Evolutionary conservation across 176 grass and related monocot genomes (phyloP).

Genomic region (Musa schizocarpa): DNA sequence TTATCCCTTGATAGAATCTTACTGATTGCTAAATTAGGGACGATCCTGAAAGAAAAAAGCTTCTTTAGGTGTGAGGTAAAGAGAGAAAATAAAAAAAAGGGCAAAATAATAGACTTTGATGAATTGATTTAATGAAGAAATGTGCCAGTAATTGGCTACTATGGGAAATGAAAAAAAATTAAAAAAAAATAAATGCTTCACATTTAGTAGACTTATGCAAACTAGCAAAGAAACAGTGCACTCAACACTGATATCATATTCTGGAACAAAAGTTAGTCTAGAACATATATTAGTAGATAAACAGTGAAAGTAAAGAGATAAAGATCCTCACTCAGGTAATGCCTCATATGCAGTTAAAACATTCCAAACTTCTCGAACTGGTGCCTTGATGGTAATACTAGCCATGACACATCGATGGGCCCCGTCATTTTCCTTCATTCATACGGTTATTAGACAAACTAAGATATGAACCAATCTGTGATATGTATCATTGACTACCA

Average conservation of each 20-base stretch:
- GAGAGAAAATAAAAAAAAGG: background rate
- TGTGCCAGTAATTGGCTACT: background rate
- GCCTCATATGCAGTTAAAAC: conserved; percentile 81
- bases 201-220: background rate
- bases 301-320: conserved; percentile 21
- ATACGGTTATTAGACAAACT: conserved; percentile 26
- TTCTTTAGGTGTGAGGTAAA: background rate
- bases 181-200: background rate
- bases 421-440: conserved; percentile 78
- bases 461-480: conserved; percentile 17
- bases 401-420: conserved; percentile 87
- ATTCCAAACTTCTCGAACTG: conserved; percentile 91
- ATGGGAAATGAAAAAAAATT: background rate
- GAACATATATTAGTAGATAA: background rate
- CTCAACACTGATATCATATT: no score
- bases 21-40: conserved; percentile 94
- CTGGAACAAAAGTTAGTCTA: background rate
- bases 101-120: background rate
- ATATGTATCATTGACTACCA: background rate
- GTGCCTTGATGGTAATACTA: conserved; percentile 91
- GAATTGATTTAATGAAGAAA: background rate
- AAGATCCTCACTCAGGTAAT: conserved; percentile 69
- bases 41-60: conserved; percentile 47
- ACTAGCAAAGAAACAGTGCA: background rate
- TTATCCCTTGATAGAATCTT: conserved; percentile 84